Evolutionary conservation across 768 basidiomycete genomes (phyloP).

Genomic region (Coprinopsis marcescibilis): DNA sequence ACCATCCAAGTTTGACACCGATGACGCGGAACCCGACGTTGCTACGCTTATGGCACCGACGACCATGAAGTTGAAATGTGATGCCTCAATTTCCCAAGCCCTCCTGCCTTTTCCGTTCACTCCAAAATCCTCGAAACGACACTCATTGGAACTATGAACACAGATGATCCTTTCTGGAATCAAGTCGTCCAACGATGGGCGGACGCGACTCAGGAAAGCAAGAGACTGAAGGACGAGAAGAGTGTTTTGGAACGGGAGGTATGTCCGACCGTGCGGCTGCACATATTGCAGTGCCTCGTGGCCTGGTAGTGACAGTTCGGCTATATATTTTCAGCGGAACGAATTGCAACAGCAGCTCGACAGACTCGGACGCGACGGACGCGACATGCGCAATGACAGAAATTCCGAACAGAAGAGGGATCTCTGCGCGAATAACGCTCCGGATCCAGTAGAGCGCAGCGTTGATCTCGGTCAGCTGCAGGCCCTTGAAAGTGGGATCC

Average conservation of each 20-base stretch:
- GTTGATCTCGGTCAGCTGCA: slow-evolving; percentile 9
- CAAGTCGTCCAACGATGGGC: slow-evolving; percentile 32
- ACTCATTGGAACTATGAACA: no score
- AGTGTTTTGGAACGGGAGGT: slow-evolving; percentile 18
- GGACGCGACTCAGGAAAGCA: slow-evolving; percentile 28
- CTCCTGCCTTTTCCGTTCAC: no score
- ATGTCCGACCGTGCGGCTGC: neutral
- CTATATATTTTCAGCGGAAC: slow-evolving; percentile 7
- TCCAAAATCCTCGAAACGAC: no score
- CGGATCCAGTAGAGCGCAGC: neutral
- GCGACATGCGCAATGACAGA: neutral
- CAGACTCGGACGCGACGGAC: neutral
- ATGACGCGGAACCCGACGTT: no score
- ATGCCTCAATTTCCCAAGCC: no score
- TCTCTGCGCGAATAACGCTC: no score
- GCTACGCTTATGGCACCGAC: no score
- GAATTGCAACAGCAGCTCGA: slow-evolving; percentile 5
- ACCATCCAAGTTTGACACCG: no score
- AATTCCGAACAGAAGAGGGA: neutral
- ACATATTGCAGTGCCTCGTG: slow-evolving; percentile 1
- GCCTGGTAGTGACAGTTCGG: neutral
- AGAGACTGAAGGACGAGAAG: slow-evolving; percentile 28
- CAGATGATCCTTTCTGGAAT: slow-evolving; percentile 25
- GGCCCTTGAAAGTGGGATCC: slow-evolving; percentile 12
- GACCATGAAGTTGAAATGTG: no score